These are phyloP conservation scores for Puccinia triticina DNA, from an alignment of 1,284 basidiomycete genomes.

Conservation along the genomic window DNA sequence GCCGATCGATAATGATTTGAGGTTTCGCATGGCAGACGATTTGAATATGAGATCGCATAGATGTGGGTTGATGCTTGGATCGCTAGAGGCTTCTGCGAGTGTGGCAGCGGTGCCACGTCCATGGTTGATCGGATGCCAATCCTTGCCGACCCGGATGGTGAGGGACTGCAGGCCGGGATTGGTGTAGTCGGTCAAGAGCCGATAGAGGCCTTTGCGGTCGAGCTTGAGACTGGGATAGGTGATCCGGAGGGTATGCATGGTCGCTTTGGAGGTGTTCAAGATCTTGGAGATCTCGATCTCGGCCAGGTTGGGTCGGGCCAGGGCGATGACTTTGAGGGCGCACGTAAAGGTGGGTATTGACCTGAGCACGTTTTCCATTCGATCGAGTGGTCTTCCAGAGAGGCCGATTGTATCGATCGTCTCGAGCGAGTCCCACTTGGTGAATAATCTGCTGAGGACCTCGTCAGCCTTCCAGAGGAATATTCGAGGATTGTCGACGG, in stretches of 20 bases:
- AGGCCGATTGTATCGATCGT: constrained; percentile 19
- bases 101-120: background rate
- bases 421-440: constrained; percentile 27
- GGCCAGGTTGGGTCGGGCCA: constrained; percentile 3
- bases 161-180: constrained; percentile 7
- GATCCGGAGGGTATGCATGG: constrained; percentile 15
- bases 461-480: constrained; percentile 32
- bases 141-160: constrained; percentile 19
- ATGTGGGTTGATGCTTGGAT: constrained; percentile 9
- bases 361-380: constrained; percentile 15
- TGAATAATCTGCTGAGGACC: constrained; percentile 24
- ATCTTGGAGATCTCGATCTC: constrained; percentile 18
- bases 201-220: constrained; percentile 11
- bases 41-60: constrained; percentile 16
- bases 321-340: background rate
- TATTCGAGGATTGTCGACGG: background rate
- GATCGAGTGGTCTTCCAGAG: constrained; percentile 23
- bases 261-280: constrained; percentile 12
- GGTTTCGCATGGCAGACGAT: background rate
- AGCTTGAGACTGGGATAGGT: constrained; percentile 22
- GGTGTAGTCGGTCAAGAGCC: constrained; percentile 11
- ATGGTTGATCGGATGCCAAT: constrained; percentile 19
- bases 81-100: background rate
- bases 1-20: constrained; percentile 19
- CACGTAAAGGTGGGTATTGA: constrained; percentile 33